Evolutionary conservation across 257 asterid genomes (phyloP).

Genomic region (Sherardia arvensis): DNA sequence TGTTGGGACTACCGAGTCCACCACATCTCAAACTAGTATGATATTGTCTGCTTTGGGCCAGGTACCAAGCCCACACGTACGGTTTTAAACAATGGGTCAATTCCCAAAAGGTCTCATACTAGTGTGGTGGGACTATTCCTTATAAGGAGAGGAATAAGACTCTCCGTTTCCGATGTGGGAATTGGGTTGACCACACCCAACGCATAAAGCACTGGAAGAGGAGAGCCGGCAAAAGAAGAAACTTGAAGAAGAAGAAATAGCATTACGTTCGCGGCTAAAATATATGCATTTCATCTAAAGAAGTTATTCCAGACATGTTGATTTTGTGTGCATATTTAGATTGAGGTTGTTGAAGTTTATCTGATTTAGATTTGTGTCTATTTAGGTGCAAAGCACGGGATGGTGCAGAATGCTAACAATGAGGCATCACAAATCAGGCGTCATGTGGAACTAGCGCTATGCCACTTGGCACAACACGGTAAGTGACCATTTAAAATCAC

Average conservation of each 20-base stretch:
- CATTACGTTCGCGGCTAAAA: conserved; percentile 41
- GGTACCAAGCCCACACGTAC: too few species aligned
- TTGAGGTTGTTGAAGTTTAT: not conserved
- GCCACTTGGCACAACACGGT: conserved; percentile 99
- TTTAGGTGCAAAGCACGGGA: conserved; percentile 73
- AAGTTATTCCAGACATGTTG: conserved; percentile 1
- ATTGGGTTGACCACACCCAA: too few species aligned
- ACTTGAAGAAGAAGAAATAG: conserved; percentile 86
- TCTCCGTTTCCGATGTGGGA: too few species aligned
- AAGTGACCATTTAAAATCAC: conserved; percentile 7
- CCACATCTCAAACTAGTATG: too few species aligned
- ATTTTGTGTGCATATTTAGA: not conserved
- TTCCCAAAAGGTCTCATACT: too few species aligned
- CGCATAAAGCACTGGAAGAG: conserved; percentile 67
- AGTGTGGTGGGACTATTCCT: too few species aligned
- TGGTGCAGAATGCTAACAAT: conserved; percentile 90
- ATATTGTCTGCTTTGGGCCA: too few species aligned
- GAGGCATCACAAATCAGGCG: conserved; percentile 94
- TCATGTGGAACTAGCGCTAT: conserved; percentile 94
- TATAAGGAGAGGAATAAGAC: too few species aligned
- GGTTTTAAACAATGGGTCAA: too few species aligned
- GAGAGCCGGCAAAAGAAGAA: conserved; percentile 71
- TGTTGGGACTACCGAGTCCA: too few species aligned
- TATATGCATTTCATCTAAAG: not conserved
- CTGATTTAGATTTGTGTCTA: conserved; percentile 1